Evolutionary conservation across 805 yeast species (phyloP).

Genomic region (Lachancea kluyveri): DNA sequence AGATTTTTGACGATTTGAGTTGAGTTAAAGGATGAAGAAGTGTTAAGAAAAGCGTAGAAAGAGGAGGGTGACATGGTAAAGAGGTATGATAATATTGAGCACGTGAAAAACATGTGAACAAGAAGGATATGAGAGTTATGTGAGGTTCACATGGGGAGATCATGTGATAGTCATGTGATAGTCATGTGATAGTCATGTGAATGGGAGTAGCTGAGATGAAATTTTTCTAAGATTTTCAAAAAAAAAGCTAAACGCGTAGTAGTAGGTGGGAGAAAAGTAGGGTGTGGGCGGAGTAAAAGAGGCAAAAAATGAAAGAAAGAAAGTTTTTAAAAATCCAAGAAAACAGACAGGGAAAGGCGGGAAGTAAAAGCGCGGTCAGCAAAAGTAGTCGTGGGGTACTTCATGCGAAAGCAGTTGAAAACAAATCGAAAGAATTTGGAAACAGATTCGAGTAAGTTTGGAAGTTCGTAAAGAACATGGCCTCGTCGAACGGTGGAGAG

Average conservation of each 20-base stretch:
- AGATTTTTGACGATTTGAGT: too few species aligned
- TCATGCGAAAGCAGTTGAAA: constrained; percentile 28
- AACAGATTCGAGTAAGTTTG: constrained; percentile 23
- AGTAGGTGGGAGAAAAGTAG: neutral
- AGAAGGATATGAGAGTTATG: too few species aligned
- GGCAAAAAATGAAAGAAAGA: neutral
- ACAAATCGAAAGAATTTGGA: constrained; percentile 27
- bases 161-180: too few species aligned
- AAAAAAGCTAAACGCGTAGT: neutral
- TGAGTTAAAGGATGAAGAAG: too few species aligned
- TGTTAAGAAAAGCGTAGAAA: too few species aligned
- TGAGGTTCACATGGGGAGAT: too few species aligned
- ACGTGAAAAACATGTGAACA: too few species aligned
- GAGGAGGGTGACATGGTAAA: too few species aligned
- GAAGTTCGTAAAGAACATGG: constrained; percentile 23
- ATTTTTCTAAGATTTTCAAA: neutral
- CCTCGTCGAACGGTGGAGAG: constrained; percentile 31
- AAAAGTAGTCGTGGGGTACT: constrained; percentile 15
- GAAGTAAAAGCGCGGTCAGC: neutral
- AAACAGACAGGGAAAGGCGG: constrained; percentile 1
- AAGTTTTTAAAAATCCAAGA: constrained; percentile 2
- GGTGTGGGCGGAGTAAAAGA: neutral
- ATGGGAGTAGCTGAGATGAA: too few species aligned
- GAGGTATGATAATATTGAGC: too few species aligned
- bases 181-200: too few species aligned